Conservation (phyloP, 805 yeast genomes). For the Pichia manshurica region DNA sequence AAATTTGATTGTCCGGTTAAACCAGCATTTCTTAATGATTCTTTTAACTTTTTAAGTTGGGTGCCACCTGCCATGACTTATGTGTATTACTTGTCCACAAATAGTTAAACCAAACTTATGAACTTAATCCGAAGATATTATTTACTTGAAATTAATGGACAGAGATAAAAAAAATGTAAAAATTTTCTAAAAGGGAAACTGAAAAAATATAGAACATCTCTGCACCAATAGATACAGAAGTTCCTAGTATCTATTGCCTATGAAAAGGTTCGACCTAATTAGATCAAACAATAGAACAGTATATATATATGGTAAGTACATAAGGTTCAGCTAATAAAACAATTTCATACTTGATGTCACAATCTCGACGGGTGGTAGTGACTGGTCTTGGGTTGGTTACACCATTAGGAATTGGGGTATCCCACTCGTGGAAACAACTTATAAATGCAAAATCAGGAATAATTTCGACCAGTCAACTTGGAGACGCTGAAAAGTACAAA, state of each 20-base stretch:
- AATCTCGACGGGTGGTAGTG: slow-evolving; percentile 63
- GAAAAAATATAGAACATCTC: not conserved
- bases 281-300: too few species aligned
- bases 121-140: too few species aligned
- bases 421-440: slow-evolving; percentile 48
- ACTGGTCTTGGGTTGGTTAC: slow-evolving; percentile 87
- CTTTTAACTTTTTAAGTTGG: slow-evolving; percentile 78
- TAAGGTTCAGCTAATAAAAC: too few species aligned
- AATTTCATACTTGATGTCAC: not conserved
- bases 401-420: slow-evolving; percentile 75
- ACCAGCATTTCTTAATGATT: slow-evolving; percentile 69
- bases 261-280: too few species aligned
- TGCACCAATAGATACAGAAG: slow-evolving; percentile 2
- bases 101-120: too few species aligned
- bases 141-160: too few species aligned
- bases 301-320: too few species aligned
- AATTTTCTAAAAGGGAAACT: not conserved
- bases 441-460: slow-evolving; percentile 53
- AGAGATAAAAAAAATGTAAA: not conserved
- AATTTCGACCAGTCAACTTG: slow-evolving; percentile 43
- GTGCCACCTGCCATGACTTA: slow-evolving; percentile 49
- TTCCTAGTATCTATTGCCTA: too few species aligned
- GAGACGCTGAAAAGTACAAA: slow-evolving; percentile 41
- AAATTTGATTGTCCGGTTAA: slow-evolving; percentile 77
- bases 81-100: too few species aligned